Evolutionary conservation across 495 filamentous ascomycete genomes (phyloP), one percentile per base, ranked within the genome.

Genomic region (Tuber microsphaerosporum): DNA sequence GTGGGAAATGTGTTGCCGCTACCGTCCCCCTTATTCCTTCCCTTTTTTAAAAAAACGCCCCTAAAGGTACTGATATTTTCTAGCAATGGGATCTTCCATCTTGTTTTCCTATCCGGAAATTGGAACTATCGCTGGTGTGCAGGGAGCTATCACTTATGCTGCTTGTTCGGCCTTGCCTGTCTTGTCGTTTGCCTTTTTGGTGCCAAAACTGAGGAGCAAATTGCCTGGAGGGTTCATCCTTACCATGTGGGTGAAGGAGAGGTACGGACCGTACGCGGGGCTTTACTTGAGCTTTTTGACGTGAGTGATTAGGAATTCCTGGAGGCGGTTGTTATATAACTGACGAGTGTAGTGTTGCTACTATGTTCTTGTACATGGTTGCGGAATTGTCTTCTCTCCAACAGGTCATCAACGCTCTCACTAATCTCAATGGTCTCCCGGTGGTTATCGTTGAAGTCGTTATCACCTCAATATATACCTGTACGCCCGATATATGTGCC

Each of bases 1-100:
- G 92, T 93, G 92, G 88, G 91, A 90, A 93, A 92, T 83, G 91
- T 93, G 91, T 90, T 93, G 92, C 91, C 92, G 91, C 91, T 90
- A 86, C 84, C 72, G 70, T 37, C 61, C 31, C 70, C 37, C 70
- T 82, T 37, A 37, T 48, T 41, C 75, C 68, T 70, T 69, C 56
- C 75, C n/a, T 42, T 19, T 31, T 34, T 78, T n/a, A n/a, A 73
- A 69, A 73, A 80, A 76, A 37, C 5, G 51, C 22, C n/a, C 51
- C n/a, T 8, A 61, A 61, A 26, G 48, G 12, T 79, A 77, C 79
- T 84, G 76, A 85, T 75, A 75, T 75, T 75, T 71, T 79, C 74
- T 81, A 93, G 91, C 90, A 68, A 89, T 93, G 83, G 91, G 91
- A 79, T 93, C 92, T 76, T 90, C 90, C 17, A 93, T 93, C 51